Conservation (phyloP, 106 monocot species). For the Dioscorea dumetorum region DNA sequence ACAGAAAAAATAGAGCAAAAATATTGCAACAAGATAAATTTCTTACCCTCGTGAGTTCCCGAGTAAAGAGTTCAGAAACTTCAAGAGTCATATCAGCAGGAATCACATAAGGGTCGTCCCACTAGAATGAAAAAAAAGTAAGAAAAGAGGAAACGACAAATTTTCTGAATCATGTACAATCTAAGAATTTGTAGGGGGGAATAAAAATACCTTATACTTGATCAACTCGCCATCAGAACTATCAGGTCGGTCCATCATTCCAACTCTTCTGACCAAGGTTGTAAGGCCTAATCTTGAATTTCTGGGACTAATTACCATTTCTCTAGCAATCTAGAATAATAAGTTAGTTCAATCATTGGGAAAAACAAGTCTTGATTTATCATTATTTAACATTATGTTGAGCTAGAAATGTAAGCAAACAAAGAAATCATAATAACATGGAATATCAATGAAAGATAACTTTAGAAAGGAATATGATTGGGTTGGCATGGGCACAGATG, state of each 20-base stretch:
- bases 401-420: no score
- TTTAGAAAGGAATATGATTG: no score
- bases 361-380: no score
- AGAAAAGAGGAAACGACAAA: background rate
- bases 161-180: no score
- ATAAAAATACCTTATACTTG: conserved; percentile 56
- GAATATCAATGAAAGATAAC: no score
- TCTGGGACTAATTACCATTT: conserved; percentile 89
- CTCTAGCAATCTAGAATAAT: conserved; percentile 63
- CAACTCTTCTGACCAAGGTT: conserved; percentile 52
- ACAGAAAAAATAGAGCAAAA: no score
- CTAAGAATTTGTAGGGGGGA: no score
- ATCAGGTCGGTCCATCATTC: conserved; percentile 53
- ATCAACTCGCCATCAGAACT: conserved; percentile 68
- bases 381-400: no score
- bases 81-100: conserved; percentile 72
- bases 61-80: conserved; percentile 75
- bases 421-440: no score
- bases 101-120: conserved; percentile 75
- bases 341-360: background rate
- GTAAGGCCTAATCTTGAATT: conserved; percentile 69
- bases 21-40: background rate
- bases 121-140: conserved; percentile 22
- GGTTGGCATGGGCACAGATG: no score
- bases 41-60: conserved; percentile 74